Evolutionary conservation across 2,329 filamentous ascomycete genomes (phyloP).

Genomic region (Fusarium aywerte): DNA sequence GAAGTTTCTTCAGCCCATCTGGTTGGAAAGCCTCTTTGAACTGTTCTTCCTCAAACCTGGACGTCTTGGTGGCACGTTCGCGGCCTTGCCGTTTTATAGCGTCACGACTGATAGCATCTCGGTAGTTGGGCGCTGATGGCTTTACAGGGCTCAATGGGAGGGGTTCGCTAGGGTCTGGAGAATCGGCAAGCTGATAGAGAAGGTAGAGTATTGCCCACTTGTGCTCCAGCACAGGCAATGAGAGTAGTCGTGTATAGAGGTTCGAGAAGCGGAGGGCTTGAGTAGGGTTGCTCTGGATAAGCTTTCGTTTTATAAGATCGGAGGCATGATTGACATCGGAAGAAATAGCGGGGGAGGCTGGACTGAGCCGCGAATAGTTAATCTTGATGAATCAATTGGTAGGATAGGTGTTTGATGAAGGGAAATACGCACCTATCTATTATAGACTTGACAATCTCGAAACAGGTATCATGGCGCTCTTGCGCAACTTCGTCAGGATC

Average conservation of each 20-base stretch:
- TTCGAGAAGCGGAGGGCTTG: conserved; percentile 89
- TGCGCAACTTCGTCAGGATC: conserved; percentile 76
- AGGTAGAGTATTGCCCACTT: conserved; percentile 98
- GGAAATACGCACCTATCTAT: conserved; percentile 58
- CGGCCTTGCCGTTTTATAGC: conserved; percentile 53
- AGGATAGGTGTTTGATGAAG: not conserved
- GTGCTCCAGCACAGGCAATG: conserved; percentile 90
- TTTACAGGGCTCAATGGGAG: conserved; percentile 58
- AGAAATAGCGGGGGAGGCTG: conserved; percentile 64
- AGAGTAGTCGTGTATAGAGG: conserved; percentile 86
- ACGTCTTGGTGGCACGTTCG: conserved; percentile 51
- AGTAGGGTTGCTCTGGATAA: conserved; percentile 80
- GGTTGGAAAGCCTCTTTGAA: conserved; percentile 66
- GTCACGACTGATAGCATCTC: conserved; percentile 53
- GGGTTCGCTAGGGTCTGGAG: conserved; percentile 65
- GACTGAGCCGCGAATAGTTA: conserved; percentile 49
- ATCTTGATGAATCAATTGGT: not conserved
- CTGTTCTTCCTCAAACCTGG: conserved; percentile 59
- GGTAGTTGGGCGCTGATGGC: conserved; percentile 53
- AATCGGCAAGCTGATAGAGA: conserved; percentile 83
- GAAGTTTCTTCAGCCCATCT: conserved; percentile 60
- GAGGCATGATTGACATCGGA: conserved; percentile 90
- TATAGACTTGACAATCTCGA: conserved; percentile 62
- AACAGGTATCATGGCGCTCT: conserved; percentile 73
- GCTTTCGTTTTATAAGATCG: conserved; percentile 88